Evolutionary conservation across 169 alveolate species (phyloP).

Genomic region (Perkinsus olseni): DNA sequence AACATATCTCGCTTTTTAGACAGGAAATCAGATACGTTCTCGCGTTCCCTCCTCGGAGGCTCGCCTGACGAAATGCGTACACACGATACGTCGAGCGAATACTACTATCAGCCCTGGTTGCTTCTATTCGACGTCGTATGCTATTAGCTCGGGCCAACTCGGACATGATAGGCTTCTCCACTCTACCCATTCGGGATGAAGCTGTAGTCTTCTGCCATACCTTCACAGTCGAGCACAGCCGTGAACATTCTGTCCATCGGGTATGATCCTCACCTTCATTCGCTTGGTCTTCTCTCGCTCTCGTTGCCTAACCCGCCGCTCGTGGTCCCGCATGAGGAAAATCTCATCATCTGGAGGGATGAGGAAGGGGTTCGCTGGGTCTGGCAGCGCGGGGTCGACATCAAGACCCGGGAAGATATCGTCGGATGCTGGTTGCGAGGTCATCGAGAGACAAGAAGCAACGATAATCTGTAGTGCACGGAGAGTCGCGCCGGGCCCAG

Average conservation of each 20-base stretch:
- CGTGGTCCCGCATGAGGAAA: neutral
- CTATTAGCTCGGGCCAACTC: no score
- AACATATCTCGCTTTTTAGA: slow-evolving; percentile 45
- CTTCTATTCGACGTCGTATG: no score
- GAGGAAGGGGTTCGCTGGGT: neutral
- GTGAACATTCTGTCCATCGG: neutral
- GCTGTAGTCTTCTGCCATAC: neutral
- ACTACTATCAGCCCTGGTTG: no score
- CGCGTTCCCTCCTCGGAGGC: neutral
- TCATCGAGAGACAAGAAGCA: no score
- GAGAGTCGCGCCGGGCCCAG: no score
- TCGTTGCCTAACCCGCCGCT: neutral
- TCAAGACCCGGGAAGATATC: no score
- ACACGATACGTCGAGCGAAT: no score
- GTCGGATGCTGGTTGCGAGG: no score
- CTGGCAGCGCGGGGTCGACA: neutral
- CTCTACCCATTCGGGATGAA: no score
- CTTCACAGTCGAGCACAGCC: neutral
- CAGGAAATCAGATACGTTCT: slow-evolving; percentile 21
- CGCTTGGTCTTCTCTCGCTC: neutral
- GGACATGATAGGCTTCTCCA: no score
- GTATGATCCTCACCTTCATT: no score
- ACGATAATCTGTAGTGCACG: no score
- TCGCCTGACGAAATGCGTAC: neutral
- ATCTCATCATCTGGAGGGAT: neutral